Percentiles rank a stretch among this genome's conserved stretches.
Evolutionary conservation across 768 basidiomycete species (phyloP).

Genomic region (Lactarius indigo): DNA sequence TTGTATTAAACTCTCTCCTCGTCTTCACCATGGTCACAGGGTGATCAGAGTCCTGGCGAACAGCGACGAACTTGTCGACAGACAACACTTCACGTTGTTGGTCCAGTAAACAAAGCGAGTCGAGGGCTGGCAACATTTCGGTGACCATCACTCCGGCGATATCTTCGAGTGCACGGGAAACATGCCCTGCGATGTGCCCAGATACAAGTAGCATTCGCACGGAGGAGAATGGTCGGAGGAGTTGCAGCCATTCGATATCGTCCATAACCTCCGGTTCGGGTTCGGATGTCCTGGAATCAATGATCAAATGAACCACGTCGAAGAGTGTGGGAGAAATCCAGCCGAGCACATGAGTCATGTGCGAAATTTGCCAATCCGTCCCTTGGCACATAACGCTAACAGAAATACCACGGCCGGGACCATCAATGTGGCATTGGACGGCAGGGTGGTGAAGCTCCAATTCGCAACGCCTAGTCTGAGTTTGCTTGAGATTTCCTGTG

Average conservation of each 20-base stretch:
- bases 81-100: neutral
- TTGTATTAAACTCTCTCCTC: neutral
- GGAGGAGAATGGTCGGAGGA: neutral
- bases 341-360: too few species aligned
- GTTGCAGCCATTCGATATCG: neutral
- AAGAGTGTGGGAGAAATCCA: too few species aligned
- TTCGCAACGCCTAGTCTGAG: too few species aligned
- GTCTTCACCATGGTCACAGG: neutral
- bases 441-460: too few species aligned
- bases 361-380: too few species aligned
- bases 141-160: neutral
- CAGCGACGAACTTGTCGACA: neutral
- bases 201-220: neutral
- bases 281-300: too few species aligned
- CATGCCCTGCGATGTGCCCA: neutral
- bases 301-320: too few species aligned
- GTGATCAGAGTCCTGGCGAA: neutral
- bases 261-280: neutral
- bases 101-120: neutral
- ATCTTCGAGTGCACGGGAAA: neutral
- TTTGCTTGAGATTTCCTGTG: too few species aligned
- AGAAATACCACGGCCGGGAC: too few species aligned
- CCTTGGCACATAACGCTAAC: too few species aligned
- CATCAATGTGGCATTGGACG: too few species aligned
- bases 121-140: neutral